Base-by-base conservation (phyloP, 257 asterid genomes). In the Gynochthodes officinalis region DNA sequence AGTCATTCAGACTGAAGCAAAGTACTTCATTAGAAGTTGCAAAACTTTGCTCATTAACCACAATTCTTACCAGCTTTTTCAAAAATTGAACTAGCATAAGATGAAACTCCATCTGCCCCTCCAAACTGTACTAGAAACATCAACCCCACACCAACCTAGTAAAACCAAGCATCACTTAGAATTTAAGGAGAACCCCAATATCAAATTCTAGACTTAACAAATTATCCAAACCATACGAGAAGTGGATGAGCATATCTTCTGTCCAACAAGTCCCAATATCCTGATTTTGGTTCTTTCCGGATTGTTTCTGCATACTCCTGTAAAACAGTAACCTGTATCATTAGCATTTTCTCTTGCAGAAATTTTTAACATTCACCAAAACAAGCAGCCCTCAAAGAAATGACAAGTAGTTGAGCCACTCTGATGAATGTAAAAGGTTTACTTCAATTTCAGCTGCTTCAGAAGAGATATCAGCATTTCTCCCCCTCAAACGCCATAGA, bases 121-220 rank as follows among this genome's bases (percentile, higher is more conserved):
- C 85, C 85, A 37, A 71, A 81, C 67, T 77, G 85, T 14, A 71
- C 82, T 52, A 81, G 76, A 77, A 79, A 50, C 82, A 77, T 74
- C 59, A 81, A 52, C 13, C 82, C 85, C 11, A 69, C 13, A 33
- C 78, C 85, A 66, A 77, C 77, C 84, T 81, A 46, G 57, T 64
- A 13, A 61, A 75, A 68, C 23, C 39, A 67, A 58, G 27, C n/a
- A 49, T 15, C 19, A 19, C 40, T 58, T 46, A 68, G 40, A n/a
- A 33, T 59, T 23, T 15, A 14, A 42, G 1, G 19, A 35, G 25
- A 33, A 8, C 39, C 14, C 43, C 2, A 10, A 48, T 12, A 25
- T 12, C 35, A 43, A 59, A 5, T 44, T 43, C 4, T n/a, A 60
- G 23, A 28, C 1, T 68, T 16, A 10, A 6, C 21, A 39, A 25